Evolutionary conservation across 306 rosid species (phyloP).

Genomic region (Sesbania bispinosa): DNA sequence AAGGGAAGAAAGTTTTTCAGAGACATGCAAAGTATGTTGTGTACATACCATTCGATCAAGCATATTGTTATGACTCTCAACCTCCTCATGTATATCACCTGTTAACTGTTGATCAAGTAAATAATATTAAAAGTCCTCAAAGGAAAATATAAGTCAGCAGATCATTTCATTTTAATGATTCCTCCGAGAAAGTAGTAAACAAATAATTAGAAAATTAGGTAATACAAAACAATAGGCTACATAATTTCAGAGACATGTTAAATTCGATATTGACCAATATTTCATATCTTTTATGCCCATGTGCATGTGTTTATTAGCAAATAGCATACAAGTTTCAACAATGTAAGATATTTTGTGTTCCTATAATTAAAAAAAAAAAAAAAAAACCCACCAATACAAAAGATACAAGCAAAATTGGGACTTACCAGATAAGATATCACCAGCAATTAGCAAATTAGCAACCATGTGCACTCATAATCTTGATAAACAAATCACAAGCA

Average conservation of each 20-base stretch:
- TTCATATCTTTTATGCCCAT: neutral
- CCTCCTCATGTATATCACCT: slow-evolving; percentile 94
- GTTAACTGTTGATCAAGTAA: slow-evolving; percentile 63
- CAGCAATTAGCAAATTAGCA: slow-evolving; percentile 2
- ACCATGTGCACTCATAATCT: neutral
- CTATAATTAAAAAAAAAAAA: neutral
- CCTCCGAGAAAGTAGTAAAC: neutral
- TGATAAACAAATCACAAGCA: slow-evolving; percentile 2
- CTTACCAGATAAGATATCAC: neutral
- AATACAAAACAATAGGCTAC: neutral
- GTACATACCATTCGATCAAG: slow-evolving; percentile 81
- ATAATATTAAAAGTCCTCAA: slow-evolving; percentile 11
- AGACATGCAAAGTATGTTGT: neutral
- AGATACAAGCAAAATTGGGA: neutral
- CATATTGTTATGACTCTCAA: slow-evolving; percentile 76
- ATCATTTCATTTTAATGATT: slow-evolving; percentile 15
- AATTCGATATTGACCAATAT: neutral
- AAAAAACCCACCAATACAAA: neutral
- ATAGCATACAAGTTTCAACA: neutral
- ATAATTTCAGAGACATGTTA: neutral
- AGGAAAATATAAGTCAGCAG: slow-evolving; percentile 9
- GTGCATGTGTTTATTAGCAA: neutral
- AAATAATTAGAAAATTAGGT: neutral
- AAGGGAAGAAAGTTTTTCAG: neutral
- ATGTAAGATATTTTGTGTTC: neutral